Evolutionary conservation across 257 asterid species (phyloP), one percentile per base, ranked within the genome.

Genomic region (Nicotiana undulata): DNA sequence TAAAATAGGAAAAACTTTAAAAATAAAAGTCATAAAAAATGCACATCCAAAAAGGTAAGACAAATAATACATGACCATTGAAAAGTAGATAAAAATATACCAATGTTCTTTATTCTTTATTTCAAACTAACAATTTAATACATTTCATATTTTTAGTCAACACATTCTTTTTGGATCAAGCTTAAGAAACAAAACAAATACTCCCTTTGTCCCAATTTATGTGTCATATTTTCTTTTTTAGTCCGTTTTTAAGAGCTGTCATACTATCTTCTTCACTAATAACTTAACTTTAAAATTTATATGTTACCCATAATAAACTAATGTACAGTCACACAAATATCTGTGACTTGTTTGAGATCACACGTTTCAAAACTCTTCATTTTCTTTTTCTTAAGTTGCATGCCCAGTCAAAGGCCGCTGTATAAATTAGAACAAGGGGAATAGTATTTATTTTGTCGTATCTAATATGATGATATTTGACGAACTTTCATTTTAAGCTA

Each of bases 361-460:
- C 4, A 40, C 0, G 1, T 40, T 9, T 40, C 0, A 40, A 40
- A 40, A 40, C 0, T 40, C 1, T 40, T 40, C 0, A 5, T 34
- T 6, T 37, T 29, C 7, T 7, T 8, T 40, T 40, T 9, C 12
- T 40, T 9, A 40, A 40, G 49, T 40, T 9, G 12, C 12, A 9
- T 40, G 49, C 3, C 12, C 1, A 40, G 9, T 9, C 49, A 40
- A 40, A 40, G 0, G 0, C 0, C 3, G 3, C 49, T 9, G 9
- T 40, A 40, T 40, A 40, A 40, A 40, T 40, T 40, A 40, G 49
- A 40, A 40, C 3, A 40, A 2, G 12, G 49, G 12, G 2, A 9
- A 40, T 40, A 40, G 3, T 40, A 40, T 40, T 40, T 40, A 40
- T 40, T 40, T 40, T 9, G 49, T 40, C 12, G 49, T 40, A 40